phyloP scores from a whole-genome alignment of 306 rosid genomes.

The Vigna reflexopilosa region DNA sequence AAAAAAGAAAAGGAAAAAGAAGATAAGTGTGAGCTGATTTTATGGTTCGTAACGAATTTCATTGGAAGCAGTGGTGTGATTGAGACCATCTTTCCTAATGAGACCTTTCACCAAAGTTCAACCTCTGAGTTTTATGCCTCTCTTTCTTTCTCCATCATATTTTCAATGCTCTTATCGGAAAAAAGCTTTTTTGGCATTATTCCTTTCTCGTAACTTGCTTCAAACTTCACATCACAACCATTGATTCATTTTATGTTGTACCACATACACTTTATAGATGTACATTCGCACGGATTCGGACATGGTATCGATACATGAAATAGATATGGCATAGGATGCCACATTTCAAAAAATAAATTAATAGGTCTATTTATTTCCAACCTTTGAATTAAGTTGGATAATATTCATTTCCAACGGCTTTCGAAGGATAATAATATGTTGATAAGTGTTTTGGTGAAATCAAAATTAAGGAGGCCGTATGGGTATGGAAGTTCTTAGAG shows the following conservation, averaged over 20 bases:
- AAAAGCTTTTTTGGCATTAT: conserved; percentile 23
- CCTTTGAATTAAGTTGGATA: too few relatives aligned
- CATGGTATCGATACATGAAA: conserved; percentile 6
- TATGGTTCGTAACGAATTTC: conserved; percentile 23
- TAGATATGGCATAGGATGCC: conserved; percentile 13
- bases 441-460: too few relatives aligned
- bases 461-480: too few relatives aligned
- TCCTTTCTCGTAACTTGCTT: conserved; percentile 5
- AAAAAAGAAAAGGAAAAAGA: background rate
- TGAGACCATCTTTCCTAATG: conserved; percentile 24
- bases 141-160: conserved; percentile 11
- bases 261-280: background rate
- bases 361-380: too few relatives aligned
- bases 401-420: too few relatives aligned
- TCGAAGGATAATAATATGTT: too few relatives aligned
- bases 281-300: conserved; percentile 12
- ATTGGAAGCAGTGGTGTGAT: conserved; percentile 34
- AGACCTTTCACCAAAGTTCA: conserved; percentile 34
- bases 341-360: background rate
- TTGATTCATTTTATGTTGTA: conserved; percentile 13
- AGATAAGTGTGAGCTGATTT: background rate
- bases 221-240: conserved; percentile 19
- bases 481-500: too few relatives aligned
- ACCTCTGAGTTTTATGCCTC: conserved; percentile 33
- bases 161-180: conserved; percentile 25